Conservation (phyloP, 306 rosid genomes). For the Sesbania bispinosa region DNA sequence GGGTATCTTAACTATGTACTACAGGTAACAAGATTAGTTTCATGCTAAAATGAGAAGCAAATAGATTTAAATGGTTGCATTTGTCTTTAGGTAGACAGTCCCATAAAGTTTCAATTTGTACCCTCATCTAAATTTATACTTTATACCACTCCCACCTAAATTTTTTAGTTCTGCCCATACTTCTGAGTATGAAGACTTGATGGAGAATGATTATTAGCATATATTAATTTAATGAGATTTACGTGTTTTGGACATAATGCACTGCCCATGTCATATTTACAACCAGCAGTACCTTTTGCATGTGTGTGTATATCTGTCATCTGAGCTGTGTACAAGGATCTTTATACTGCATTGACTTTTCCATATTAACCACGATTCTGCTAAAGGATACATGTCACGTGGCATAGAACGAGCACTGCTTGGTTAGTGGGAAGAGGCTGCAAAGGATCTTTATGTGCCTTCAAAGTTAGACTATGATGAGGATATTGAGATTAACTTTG, state of each 20-base stretch:
- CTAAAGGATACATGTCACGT: constrained; percentile 88
- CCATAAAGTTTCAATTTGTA: not conserved
- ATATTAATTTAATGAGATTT: not conserved
- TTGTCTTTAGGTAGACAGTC: not conserved
- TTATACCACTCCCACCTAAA: not conserved
- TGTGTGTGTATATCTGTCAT: not conserved
- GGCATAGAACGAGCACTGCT: constrained; percentile 80
- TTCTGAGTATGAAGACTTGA: no score
- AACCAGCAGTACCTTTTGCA: not conserved
- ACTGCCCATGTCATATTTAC: not conserved
- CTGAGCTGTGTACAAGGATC: not conserved
- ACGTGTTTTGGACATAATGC: not conserved
- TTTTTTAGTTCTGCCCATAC: not conserved
- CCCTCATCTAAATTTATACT: not conserved
- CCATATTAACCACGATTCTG: constrained; percentile 92
- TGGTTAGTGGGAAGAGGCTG: constrained; percentile 89
- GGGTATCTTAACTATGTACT: no score
- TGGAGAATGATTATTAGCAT: not conserved
- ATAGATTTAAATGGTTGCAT: no score
- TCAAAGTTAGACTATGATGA: constrained; percentile 80
- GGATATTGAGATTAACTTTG: no score
- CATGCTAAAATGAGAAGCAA: no score
- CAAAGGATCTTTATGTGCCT: constrained; percentile 87
- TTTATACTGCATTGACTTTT: constrained; percentile 3
- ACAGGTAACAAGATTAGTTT: no score